Percentiles rank a stretch among this genome's conserved stretches.
Conservation (phyloP, 768 basidiomycete species). For the Naganishia onofrii region DNA sequence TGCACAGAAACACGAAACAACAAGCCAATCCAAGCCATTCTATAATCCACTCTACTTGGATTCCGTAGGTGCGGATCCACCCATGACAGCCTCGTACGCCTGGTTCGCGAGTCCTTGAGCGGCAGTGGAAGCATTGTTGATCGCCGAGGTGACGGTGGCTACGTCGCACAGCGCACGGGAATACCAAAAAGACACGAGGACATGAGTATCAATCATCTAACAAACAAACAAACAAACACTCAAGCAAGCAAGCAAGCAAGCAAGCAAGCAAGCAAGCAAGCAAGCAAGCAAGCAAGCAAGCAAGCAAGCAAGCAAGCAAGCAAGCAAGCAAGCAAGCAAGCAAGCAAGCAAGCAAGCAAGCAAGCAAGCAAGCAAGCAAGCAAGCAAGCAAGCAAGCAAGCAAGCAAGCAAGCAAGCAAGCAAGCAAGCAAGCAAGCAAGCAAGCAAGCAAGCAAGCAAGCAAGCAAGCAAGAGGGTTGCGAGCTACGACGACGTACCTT, state of each 20-base stretch:
- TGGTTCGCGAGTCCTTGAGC: constrained; percentile 25
- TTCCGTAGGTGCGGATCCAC: not conserved
- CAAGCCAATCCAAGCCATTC: not conserved
- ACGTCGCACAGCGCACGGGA: too few relatives aligned
- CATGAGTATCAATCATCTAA: not conserved
- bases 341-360: too few relatives aligned
- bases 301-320: too few relatives aligned
- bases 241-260: too few relatives aligned
- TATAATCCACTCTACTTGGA: not conserved
- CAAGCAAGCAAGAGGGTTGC: not conserved
- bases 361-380: too few relatives aligned
- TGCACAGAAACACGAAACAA: too few relatives aligned
- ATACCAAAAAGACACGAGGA: not conserved
- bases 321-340: too few relatives aligned
- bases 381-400: not conserved
- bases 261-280: too few relatives aligned
- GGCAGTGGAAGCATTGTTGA: not conserved
- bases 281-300: too few relatives aligned
- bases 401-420: too few relatives aligned
- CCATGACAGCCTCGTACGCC: constrained; percentile 26
- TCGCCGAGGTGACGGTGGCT: constrained; percentile 1
- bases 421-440: too few relatives aligned
- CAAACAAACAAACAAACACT: too few relatives aligned
- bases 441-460: not conserved
- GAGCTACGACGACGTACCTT: not conserved